phyloP scores from a whole-genome alignment of 805 yeast genomes.

The Lipomyces anomalus region DNA sequence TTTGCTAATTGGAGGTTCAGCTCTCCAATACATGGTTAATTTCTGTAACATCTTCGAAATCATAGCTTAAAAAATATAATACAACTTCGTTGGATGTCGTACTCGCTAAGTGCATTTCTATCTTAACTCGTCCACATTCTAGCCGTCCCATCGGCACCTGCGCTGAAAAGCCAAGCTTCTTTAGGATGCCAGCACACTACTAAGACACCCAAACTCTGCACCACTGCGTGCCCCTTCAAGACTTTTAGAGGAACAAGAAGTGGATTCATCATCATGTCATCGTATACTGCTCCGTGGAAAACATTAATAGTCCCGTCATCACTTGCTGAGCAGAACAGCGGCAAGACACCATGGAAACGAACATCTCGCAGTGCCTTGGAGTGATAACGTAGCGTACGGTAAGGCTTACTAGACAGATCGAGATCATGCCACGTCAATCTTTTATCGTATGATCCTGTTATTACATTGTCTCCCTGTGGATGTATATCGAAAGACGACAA shows the following conservation, averaged over 20 bases:
- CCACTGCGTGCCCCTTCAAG: constrained; percentile 79
- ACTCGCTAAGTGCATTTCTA: too few relatives aligned
- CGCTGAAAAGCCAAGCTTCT: constrained; percentile 96
- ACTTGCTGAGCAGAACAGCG: constrained; percentile 88
- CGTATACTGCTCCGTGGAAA: constrained; percentile 95
- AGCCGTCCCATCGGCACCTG: constrained; percentile 96
- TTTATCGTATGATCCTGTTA: constrained; percentile 91
- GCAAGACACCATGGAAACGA: constrained; percentile 79
- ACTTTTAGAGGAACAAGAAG: constrained; percentile 93
- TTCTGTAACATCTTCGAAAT: too few relatives aligned
- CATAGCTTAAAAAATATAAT: too few relatives aligned
- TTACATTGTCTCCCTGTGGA: constrained; percentile 86
- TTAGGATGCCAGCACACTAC: constrained; percentile 92
- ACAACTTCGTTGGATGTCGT: too few relatives aligned
- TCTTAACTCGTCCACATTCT: constrained; percentile 85
- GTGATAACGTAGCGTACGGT: constrained; percentile 92
- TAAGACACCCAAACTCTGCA: constrained; percentile 78
- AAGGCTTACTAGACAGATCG: constrained; percentile 82
- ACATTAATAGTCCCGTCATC: constrained; percentile 93
- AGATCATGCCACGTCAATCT: constrained; percentile 96
- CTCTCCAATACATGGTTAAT: too few relatives aligned
- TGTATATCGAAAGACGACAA: constrained; percentile 85
- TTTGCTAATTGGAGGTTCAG: too few relatives aligned
- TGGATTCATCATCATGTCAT: constrained; percentile 92
- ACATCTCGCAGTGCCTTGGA: constrained; percentile 89